Evolutionary conservation across 2,329 filamentous ascomycete species (phyloP).

Genomic region (Simplicillium aogashimaense): DNA sequence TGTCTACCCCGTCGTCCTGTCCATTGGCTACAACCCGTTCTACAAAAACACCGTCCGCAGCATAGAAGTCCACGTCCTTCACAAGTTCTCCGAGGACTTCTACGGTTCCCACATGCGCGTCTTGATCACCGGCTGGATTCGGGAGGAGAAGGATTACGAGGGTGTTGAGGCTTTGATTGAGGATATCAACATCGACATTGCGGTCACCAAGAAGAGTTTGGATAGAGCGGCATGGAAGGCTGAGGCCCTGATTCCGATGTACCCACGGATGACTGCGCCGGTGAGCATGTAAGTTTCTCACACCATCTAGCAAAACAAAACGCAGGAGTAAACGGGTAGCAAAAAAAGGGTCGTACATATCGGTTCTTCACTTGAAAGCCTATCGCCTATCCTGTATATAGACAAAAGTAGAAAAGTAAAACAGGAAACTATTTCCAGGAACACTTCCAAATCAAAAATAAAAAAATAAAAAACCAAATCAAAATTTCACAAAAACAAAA

Average conservation of each 20-base stretch:
- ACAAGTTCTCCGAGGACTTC: constrained; percentile 69
- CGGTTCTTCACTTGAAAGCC: too few species aligned
- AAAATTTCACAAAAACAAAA: constrained; percentile 9
- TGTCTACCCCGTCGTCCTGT: constrained; percentile 83
- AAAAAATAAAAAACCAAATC: constrained; percentile 9
- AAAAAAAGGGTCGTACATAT: too few species aligned
- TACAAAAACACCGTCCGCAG: constrained; percentile 84
- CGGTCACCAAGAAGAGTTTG: constrained; percentile 68
- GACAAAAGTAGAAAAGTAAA: not conserved
- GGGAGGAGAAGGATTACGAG: constrained; percentile 82
- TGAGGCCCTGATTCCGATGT: constrained; percentile 22
- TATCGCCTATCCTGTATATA: too few species aligned
- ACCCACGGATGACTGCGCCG: not conserved
- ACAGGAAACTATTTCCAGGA: constrained; percentile 13
- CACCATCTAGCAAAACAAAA: too few species aligned
- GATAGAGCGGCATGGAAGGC: constrained; percentile 49
- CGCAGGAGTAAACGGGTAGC: too few species aligned
- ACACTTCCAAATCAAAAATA: constrained; percentile 9
- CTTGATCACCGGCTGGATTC: constrained; percentile 75
- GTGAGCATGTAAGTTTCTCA: too few species aligned
- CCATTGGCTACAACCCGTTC: constrained; percentile 93
- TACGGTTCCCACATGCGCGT: constrained; percentile 75
- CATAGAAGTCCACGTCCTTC: constrained; percentile 85
- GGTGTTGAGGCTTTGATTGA: constrained; percentile 72
- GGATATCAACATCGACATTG: constrained; percentile 84